Percentiles rank a stretch among this genome's conserved stretches.
Evolutionary conservation across 2,329 filamentous ascomycete genomes (phyloP).

Genomic region (Polychaeton citri): DNA sequence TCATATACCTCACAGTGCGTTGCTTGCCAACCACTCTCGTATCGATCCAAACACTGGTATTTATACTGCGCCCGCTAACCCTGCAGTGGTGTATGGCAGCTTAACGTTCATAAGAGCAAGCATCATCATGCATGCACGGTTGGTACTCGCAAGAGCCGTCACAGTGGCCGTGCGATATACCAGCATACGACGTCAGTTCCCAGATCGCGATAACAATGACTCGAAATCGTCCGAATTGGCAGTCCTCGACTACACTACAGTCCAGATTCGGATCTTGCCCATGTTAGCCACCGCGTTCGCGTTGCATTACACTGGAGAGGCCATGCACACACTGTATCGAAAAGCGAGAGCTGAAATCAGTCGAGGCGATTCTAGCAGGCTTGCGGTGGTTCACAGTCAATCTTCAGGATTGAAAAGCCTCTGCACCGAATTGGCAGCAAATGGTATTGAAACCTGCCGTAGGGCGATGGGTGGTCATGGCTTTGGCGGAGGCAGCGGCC

Average conservation of each 20-base stretch:
- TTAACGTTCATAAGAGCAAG: conserved; percentile 35
- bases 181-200: conserved; percentile 36
- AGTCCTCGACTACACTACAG: conserved; percentile 41
- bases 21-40: conserved; percentile 36
- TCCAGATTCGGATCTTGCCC: conserved; percentile 41
- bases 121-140: conserved; percentile 37
- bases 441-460: conserved; percentile 41
- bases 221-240: conserved; percentile 27
- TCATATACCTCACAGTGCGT: conserved; percentile 34
- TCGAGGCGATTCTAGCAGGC: conserved; percentile 34
- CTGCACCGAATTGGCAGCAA: conserved; percentile 39
- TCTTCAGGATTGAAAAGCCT: conserved; percentile 41
- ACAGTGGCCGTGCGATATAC: conserved; percentile 40
- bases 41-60: conserved; percentile 33
- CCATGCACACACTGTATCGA: conserved; percentile 38
- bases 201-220: conserved; percentile 32
- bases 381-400: conserved; percentile 41
- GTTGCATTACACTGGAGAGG: conserved; percentile 33
- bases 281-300: conserved; percentile 40
- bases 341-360: conserved; percentile 34
- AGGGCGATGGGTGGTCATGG: conserved; percentile 42
- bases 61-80: conserved; percentile 33
- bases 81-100: conserved; percentile 37
- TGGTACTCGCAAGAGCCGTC: conserved; percentile 40
- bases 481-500: conserved; percentile 39